Evolutionary conservation across 352 stramenopile species (phyloP), one percentile per base, ranked within the genome.

Genomic region (Achlya hypogyna): DNA sequence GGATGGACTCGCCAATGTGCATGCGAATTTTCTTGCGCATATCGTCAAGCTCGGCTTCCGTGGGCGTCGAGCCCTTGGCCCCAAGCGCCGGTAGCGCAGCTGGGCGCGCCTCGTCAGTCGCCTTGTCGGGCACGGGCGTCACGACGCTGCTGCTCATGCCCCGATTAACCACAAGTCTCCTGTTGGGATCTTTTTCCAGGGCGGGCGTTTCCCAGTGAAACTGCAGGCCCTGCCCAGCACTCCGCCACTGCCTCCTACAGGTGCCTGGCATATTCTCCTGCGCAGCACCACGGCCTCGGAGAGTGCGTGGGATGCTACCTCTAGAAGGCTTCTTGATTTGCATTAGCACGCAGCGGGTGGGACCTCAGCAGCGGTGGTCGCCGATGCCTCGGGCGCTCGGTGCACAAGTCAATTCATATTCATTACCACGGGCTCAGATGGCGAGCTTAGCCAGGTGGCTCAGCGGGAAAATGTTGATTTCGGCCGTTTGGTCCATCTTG

Each of bases 391-490:
- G n/a, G n/a, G n/a, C n/a, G n/a, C 34, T 42, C 6, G 34, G 6
- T 6, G 14, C 6, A 42, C 34, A 42, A 42, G 14, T 6, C 34
- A 6, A 42, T 6, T 42, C 34, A 42, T 16, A 42, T 42, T 42
- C 34, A 42, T 42, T 42, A 16, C 6, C 34, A 42, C 34, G 34
- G 14, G 34, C 34, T 16, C 34, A 58, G 9, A 49, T 54, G 22
- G 78, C 82, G 56, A 94, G 77, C 77, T 95, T 95, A 16, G 84
- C 86, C 62, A 95, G 72, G 65, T 78, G 84, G 32, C 81, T 81
- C 54, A 93, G 81, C 25, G 83, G 78, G 71, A 89, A 95, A 76
- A 93, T 93, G 75, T 95, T 95, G 75, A 95, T 95, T 74, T 95
- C 86, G 29, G 85, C 91, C 62, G 81, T 82, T 54, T 82, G 83